phyloP scores from a whole-genome alignment of 2,329 filamentous ascomycete species.

The Colletotrichum sublineola region DNA sequence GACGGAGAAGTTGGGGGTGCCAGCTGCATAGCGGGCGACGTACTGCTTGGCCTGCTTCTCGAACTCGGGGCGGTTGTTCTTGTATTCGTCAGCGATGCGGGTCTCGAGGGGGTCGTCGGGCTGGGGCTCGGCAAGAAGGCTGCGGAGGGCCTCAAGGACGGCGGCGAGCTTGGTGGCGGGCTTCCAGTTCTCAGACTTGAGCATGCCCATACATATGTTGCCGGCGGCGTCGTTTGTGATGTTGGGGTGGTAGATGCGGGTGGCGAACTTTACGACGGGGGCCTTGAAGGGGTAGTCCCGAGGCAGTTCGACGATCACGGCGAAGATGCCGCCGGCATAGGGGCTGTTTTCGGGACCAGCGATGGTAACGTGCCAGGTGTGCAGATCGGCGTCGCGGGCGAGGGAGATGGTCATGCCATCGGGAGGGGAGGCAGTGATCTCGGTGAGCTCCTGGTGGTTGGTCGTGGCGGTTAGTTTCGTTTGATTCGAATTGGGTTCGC shows the following conservation, averaged over 20 bases:
- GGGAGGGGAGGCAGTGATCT: conserved; percentile 63
- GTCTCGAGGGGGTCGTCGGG: conserved; percentile 91
- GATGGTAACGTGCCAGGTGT: conserved; percentile 66
- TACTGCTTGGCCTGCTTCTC: conserved; percentile 82
- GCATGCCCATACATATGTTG: conserved; percentile 85
- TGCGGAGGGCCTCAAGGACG: conserved; percentile 82
- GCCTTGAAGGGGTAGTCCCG: conserved; percentile 92
- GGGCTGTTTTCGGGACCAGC: conserved; percentile 58
- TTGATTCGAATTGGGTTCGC: not conserved
- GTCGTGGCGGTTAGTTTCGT: conserved; percentile 43
- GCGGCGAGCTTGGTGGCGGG: conserved; percentile 81
- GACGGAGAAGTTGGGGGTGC: conserved; percentile 53
- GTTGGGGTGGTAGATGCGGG: conserved; percentile 96
- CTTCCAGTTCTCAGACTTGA: conserved; percentile 93
- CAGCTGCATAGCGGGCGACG: conserved; percentile 78
- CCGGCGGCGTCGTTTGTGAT: conserved; percentile 89
- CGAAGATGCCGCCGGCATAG: conserved; percentile 79
- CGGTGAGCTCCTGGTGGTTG: conserved; percentile 63
- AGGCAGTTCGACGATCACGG: conserved; percentile 79
- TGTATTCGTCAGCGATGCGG: conserved; percentile 87
- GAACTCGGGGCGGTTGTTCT: conserved; percentile 75
- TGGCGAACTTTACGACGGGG: conserved; percentile 82
- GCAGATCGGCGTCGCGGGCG: conserved; percentile 61
- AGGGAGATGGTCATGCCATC: conserved; percentile 62
- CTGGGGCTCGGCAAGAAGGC: conserved; percentile 83